These are phyloP conservation scores for Staphylotrichum longicolle DNA, from an alignment of 495 filamentous ascomycete genomes.

Conservation along the genomic window DNA sequence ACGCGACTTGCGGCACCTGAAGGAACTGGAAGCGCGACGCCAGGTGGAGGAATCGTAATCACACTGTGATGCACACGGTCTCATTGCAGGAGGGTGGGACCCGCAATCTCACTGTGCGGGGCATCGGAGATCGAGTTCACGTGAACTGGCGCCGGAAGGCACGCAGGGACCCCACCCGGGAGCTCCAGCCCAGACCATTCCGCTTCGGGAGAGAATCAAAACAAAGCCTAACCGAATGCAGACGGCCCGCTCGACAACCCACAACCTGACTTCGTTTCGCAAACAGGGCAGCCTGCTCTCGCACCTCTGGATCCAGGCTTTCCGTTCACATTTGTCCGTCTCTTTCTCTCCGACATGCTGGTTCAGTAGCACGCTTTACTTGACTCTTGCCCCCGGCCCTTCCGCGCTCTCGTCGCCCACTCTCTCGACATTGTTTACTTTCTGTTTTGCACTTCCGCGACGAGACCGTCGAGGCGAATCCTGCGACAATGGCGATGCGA, in stretches of 20 bases:
- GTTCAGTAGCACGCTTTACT: background rate
- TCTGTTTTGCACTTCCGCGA: background rate
- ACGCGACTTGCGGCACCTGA: no score
- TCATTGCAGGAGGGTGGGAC: no score
- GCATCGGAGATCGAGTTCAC: conserved; percentile 15
- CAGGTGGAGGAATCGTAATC: no score
- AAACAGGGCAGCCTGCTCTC: conserved; percentile 18
- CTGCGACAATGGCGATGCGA: conserved; percentile 49
- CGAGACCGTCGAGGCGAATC: conserved; percentile 8
- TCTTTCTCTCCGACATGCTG: conserved; percentile 6
- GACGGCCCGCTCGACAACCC: conserved; percentile 26
- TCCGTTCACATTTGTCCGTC: conserved; percentile 1
- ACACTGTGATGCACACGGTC: background rate
- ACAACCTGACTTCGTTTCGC: conserved; percentile 26
- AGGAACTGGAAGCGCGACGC: no score
- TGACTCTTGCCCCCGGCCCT: background rate
- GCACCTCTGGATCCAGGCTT: conserved; percentile 20
- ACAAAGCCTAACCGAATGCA: conserved; percentile 30
- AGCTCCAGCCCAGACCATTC: conserved; percentile 25
- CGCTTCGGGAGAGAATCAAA: conserved; percentile 36
- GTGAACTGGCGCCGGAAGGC: conserved; percentile 30
- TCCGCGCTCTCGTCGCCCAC: background rate
- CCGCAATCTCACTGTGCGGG: no score
- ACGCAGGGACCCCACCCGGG: conserved; percentile 22
- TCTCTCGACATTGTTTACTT: conserved; percentile 11